Percentiles rank a stretch among this genome's conserved stretches.
These are phyloP conservation scores for Tuber magnatum DNA, from an alignment of 495 filamentous ascomycete species.

Conservation along the genomic window DNA sequence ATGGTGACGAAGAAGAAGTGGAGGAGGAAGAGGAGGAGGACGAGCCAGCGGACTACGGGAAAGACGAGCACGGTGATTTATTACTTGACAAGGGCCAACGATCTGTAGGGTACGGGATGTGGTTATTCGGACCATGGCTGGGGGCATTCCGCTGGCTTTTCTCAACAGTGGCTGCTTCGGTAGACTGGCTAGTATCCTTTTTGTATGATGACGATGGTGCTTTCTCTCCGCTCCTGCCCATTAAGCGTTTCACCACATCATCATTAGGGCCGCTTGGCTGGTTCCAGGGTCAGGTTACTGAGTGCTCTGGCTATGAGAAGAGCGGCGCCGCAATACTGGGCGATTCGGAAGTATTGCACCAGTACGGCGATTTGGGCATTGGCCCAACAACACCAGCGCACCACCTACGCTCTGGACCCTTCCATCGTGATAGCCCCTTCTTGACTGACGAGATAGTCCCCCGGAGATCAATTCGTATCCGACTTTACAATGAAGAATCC, in stretches of 20 bases:
- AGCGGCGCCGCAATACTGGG: slow-evolving; percentile 6
- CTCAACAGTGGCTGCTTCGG: slow-evolving; percentile 68
- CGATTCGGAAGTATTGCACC: slow-evolving; percentile 5
- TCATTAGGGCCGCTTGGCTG: slow-evolving; percentile 11
- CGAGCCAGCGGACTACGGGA: slow-evolving; percentile 31
- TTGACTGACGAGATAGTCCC: slow-evolving; percentile 54
- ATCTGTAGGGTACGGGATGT: slow-evolving; percentile 30
- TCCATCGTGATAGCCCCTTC: slow-evolving; percentile 13
- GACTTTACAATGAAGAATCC: slow-evolving; percentile 75
- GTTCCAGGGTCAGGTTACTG: background rate
- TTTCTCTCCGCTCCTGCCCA: slow-evolving; percentile 53
- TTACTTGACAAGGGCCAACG: slow-evolving; percentile 9
- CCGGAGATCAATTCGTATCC: slow-evolving; percentile 81
- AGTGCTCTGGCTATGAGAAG: slow-evolving; percentile 4
- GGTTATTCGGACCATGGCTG: slow-evolving; percentile 33
- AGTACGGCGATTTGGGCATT: background rate
- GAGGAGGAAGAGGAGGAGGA: slow-evolving; percentile 40
- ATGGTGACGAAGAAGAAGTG: slow-evolving; percentile 42
- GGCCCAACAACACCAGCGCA: slow-evolving; percentile 17
- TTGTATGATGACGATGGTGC: slow-evolving; percentile 72
- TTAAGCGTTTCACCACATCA: slow-evolving; percentile 9
- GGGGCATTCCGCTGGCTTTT: slow-evolving; percentile 59
- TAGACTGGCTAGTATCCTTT: slow-evolving; percentile 68
- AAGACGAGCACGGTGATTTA: slow-evolving; percentile 41
- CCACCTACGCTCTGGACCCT: slow-evolving; percentile 23